These are phyloP conservation scores for Calonectria pseudoturangicola DNA, from an alignment of 2,329 filamentous ascomycete genomes.

Conservation along the genomic window DNA sequence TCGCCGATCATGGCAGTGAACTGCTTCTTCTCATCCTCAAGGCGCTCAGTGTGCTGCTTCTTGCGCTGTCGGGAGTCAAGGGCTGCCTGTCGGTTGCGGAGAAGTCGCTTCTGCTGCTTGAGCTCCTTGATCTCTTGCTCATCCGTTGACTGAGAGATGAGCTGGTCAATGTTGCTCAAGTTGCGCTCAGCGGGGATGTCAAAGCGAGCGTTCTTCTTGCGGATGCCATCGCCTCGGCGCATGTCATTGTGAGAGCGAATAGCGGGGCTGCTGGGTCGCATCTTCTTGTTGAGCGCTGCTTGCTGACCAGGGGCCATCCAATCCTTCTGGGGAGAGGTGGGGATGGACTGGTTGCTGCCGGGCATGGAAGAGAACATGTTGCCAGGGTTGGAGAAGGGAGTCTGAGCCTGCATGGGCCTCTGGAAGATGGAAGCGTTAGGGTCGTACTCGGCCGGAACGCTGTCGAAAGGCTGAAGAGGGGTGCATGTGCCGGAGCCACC, in stretches of 20 bases:
- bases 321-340: slow-evolving; percentile 75
- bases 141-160: slow-evolving; percentile 91
- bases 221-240: slow-evolving; percentile 88
- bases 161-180: slow-evolving; percentile 93
- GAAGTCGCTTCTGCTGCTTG: slow-evolving; percentile 96
- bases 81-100: slow-evolving; percentile 96
- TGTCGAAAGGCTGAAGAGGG: slow-evolving; percentile 80
- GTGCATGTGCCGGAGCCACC: slow-evolving; percentile 83
- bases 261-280: slow-evolving; percentile 80
- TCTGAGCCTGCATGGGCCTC: slow-evolving; percentile 70
- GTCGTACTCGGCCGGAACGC: slow-evolving; percentile 75
- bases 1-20: slow-evolving; percentile 85
- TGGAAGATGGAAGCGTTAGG: slow-evolving; percentile 72
- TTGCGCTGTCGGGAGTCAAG: slow-evolving; percentile 98
- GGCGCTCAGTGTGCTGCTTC: slow-evolving; percentile 97
- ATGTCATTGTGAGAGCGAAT: slow-evolving; percentile 86
- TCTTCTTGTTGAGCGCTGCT: slow-evolving; percentile 74
- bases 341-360: slow-evolving; percentile 69
- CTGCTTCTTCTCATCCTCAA: slow-evolving; percentile 97
- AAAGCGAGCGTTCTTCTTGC: slow-evolving; percentile 99
- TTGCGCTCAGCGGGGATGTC: slow-evolving; percentile 97
- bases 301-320: slow-evolving; percentile 68
- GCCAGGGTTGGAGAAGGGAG: slow-evolving; percentile 72
- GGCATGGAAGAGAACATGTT: slow-evolving; percentile 73
- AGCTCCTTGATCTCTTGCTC: slow-evolving; percentile 98